Evolutionary conservation across 2,329 filamentous ascomycete genomes (phyloP).

Genomic region (Lomentospora prolificans): DNA sequence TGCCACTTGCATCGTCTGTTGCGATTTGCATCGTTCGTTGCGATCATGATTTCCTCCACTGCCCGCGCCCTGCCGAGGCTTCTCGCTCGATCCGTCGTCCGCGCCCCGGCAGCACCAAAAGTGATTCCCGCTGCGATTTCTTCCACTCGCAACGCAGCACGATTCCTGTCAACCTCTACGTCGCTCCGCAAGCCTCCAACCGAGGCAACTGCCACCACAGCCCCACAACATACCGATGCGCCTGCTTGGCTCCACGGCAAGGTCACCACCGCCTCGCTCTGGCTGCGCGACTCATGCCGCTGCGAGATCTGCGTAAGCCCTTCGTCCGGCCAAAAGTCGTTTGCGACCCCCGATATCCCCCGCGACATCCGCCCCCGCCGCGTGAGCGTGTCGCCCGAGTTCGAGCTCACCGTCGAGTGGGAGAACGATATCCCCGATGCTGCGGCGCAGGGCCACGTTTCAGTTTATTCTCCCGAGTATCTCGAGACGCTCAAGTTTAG

Average conservation of each 20-base stretch:
- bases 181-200: neutral
- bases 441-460: constrained; percentile 21
- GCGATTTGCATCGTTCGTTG: neutral
- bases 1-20: too few species aligned
- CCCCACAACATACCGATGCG: neutral
- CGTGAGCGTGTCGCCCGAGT: constrained; percentile 24
- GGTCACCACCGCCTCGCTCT: constrained; percentile 12
- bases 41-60: neutral
- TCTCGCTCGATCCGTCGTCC: constrained; percentile 1
- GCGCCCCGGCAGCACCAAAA: neutral
- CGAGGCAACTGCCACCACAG: neutral
- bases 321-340: constrained; percentile 50
- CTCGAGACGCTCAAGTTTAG: constrained; percentile 15
- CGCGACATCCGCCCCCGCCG: constrained; percentile 20
- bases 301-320: constrained; percentile 44
- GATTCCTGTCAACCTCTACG: neutral
- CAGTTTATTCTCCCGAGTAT: constrained; percentile 21
- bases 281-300: constrained; percentile 44
- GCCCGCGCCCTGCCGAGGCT: constrained; percentile 1
- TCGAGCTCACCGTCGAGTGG: constrained; percentile 52
- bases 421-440: constrained; percentile 29
- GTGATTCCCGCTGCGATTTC: neutral
- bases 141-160: neutral
- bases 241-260: constrained; percentile 10
- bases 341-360: constrained; percentile 32